Percentiles rank a stretch among this genome's conserved stretches.
These are phyloP conservation scores for Trichoderma asperelloides DNA, from an alignment of 495 filamentous ascomycete genomes.

Conservation along the genomic window DNA sequence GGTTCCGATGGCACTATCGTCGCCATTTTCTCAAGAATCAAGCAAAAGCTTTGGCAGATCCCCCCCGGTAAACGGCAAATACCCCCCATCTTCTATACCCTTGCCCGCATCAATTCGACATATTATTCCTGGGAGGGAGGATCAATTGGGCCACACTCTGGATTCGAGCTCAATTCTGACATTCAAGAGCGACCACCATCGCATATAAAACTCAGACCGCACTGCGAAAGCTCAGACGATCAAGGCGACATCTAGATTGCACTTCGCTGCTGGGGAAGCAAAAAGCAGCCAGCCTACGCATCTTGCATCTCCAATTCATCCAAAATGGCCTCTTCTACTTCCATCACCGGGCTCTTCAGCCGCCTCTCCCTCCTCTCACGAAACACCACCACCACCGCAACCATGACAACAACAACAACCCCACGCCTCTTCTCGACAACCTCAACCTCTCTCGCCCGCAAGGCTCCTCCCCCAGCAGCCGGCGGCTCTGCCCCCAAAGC, in stretches of 20 bases:
- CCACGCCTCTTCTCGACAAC: slow-evolving; percentile 3
- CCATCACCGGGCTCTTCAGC: slow-evolving; percentile 1
- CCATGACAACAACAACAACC: neutral
- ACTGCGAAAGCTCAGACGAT: neutral
- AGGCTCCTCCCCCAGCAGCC: neutral
- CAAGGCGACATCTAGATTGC: neutral
- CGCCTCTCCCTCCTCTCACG: neutral
- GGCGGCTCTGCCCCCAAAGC: neutral
- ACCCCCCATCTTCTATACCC: no score
- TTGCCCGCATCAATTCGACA: no score
- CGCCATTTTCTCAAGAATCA: no score
- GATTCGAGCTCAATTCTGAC: neutral
- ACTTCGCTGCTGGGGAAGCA: neutral
- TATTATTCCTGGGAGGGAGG: no score
- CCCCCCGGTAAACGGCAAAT: no score
- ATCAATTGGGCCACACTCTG: neutral
- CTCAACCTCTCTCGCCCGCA: neutral
- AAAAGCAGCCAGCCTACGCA: neutral
- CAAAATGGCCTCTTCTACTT: neutral
- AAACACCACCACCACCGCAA: neutral
- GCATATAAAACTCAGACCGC: neutral
- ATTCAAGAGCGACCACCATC: neutral
- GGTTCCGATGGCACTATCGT: no score
- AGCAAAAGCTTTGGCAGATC: no score
- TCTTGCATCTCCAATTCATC: neutral